Evolutionary conservation across 2,329 filamentous ascomycete genomes (phyloP).

Genomic region (Fusarium penzigii): DNA sequence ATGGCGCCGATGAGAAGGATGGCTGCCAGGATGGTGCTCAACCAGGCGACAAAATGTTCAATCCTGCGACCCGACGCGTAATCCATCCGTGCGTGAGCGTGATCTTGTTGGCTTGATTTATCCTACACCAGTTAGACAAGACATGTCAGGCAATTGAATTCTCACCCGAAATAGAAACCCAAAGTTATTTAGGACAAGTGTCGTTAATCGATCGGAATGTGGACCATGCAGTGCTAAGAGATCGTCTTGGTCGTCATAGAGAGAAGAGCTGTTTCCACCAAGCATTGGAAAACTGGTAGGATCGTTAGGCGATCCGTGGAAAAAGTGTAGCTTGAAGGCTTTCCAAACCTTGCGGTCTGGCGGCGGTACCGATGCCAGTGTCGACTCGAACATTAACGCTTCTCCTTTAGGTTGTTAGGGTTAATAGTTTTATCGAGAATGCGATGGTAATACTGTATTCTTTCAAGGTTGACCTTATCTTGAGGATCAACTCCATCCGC

Average conservation of each 20-base stretch:
- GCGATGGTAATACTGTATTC: neutral
- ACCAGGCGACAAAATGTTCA: constrained; percentile 5
- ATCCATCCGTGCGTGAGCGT: neutral
- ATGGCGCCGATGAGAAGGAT: constrained; percentile 9
- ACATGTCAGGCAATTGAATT: neutral
- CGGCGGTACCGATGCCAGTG: constrained; percentile 4
- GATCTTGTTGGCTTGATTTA: neutral
- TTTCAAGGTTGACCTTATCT: constrained; percentile 1
- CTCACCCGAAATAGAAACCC: constrained; percentile 6
- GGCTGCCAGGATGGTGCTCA: constrained; percentile 6
- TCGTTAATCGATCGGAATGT: constrained; percentile 4
- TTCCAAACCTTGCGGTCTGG: constrained; percentile 6
- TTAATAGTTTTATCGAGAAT: too few species aligned
- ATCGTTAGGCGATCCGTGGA: neutral
- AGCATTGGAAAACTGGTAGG: constrained; percentile 5
- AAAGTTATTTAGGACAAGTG: constrained; percentile 7
- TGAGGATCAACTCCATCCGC: neutral
- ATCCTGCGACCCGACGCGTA: constrained; percentile 8
- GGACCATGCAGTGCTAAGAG: constrained; percentile 2
- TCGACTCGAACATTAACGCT: constrained; percentile 10
- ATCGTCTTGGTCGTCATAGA: constrained; percentile 9
- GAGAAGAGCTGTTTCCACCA: constrained; percentile 1
- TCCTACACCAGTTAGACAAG: neutral
- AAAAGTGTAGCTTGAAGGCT: constrained; percentile 7
- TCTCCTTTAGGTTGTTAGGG: neutral